phyloP scores from a whole-genome alignment of 2,329 filamentous ascomycete species.

The Trichoderma sp. region DNA sequence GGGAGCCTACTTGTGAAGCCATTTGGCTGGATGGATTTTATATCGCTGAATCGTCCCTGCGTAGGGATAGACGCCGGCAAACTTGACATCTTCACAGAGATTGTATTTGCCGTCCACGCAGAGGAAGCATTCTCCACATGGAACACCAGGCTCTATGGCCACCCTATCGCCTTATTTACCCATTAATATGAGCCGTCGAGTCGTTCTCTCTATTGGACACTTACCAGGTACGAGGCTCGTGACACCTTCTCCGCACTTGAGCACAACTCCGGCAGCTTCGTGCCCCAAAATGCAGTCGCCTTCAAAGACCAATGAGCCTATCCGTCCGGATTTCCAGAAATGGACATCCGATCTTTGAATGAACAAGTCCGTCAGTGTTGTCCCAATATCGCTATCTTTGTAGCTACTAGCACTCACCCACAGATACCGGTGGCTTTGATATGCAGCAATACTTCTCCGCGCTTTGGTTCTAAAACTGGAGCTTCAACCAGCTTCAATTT shows the following conservation, averaged over 20 bases:
- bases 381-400: neutral
- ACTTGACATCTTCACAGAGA: constrained; percentile 1
- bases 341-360: constrained; percentile 3
- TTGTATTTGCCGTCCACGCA: constrained; percentile 6
- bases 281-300: constrained; percentile 7
- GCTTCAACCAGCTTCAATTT: constrained; percentile 1
- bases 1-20: constrained; percentile 3
- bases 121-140: constrained; percentile 5
- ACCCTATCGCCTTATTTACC: neutral
- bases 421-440: constrained; percentile 4
- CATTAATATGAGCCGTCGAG: neutral
- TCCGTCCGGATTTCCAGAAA: constrained; percentile 12
- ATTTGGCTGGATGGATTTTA: constrained; percentile 1
- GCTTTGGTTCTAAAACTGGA: neutral
- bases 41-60: constrained; percentile 5
- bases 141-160: constrained; percentile 1
- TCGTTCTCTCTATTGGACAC: neutral
- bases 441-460: neutral
- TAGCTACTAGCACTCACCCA: neutral
- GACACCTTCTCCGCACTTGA: constrained; percentile 5
- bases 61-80: constrained; percentile 5
- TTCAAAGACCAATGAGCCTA: constrained; percentile 5
- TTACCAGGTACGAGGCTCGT: neutral
- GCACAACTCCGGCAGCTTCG: constrained; percentile 1
- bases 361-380: neutral